Percentiles rank a stretch among this genome's conserved stretches.
Evolutionary conservation across 2,329 filamentous ascomycete genomes (phyloP).

Genomic region (Nothomitra cinnamomea): DNA sequence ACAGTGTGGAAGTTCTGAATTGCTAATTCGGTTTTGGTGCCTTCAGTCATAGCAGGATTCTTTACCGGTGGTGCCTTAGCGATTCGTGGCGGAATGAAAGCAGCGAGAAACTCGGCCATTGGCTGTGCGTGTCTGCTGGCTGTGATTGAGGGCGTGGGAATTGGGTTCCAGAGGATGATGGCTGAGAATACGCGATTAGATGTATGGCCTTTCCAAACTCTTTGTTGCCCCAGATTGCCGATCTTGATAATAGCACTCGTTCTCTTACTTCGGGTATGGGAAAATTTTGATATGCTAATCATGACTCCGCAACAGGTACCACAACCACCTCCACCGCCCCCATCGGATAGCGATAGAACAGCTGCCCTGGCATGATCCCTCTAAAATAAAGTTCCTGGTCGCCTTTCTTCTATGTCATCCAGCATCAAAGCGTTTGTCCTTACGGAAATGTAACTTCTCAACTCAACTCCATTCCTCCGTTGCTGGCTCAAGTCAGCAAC

Average conservation of each 20-base stretch:
- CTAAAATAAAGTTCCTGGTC: neutral
- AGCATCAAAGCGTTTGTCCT: neutral
- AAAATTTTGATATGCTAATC: too few relatives aligned
- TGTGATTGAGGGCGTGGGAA: slow-evolving; percentile 94
- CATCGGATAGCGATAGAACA: neutral
- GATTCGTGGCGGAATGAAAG: slow-evolving; percentile 78
- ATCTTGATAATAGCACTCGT: neutral
- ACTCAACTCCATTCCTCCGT: neutral
- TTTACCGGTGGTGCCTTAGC: slow-evolving; percentile 88
- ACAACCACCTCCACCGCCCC: neutral
- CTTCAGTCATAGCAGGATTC: slow-evolving; percentile 71
- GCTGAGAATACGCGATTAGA: slow-evolving; percentile 76
- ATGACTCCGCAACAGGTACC: neutral
- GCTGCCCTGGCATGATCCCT: neutral
- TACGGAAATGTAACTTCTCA: neutral
- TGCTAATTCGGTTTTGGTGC: neutral
- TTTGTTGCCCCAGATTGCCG: neutral
- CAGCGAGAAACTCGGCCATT: slow-evolving; percentile 87
- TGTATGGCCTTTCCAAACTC: slow-evolving; percentile 26
- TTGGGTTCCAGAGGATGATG: slow-evolving; percentile 90
- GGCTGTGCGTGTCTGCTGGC: slow-evolving; percentile 87
- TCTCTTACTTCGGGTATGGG: too few relatives aligned
- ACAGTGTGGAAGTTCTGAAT: neutral
- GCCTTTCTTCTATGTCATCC: neutral
- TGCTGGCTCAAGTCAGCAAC: too few relatives aligned